Evolutionary conservation across 768 basidiomycete species (phyloP).

Genomic region (Panus rudis): DNA sequence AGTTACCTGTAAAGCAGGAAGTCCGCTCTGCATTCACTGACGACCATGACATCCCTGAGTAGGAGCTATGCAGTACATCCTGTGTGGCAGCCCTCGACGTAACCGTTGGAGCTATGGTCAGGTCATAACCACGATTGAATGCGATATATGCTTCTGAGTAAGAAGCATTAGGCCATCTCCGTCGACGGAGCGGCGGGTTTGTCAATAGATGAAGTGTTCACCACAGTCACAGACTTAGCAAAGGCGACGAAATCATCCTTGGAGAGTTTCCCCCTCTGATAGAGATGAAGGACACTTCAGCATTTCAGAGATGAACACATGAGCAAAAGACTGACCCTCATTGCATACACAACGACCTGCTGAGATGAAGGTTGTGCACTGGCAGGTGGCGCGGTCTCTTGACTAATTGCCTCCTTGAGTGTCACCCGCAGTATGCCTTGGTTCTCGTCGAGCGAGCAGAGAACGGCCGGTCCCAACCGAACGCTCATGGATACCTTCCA

Average conservation of each 20-base stretch:
- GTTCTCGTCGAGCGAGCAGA: constrained; percentile 49
- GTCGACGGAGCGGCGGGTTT: too few relatives aligned
- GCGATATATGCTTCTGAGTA: too few relatives aligned
- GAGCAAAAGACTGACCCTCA: constrained; percentile 40
- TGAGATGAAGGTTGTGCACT: too few relatives aligned
- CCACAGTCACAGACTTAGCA: constrained; percentile 11
- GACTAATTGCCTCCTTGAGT: constrained; percentile 42
- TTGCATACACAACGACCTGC: constrained; percentile 54
- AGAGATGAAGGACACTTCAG: background rate
- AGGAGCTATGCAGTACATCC: too few relatives aligned
- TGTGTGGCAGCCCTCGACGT: too few relatives aligned
- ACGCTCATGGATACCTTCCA: constrained; percentile 68
- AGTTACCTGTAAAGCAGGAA: too few relatives aligned
- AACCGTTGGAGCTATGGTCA: too few relatives aligned
- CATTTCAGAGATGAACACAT: background rate
- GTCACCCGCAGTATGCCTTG: constrained; percentile 51
- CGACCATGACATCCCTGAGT: too few relatives aligned
- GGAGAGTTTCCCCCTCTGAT: constrained; percentile 19
- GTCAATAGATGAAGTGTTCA: background rate
- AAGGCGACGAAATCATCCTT: constrained; percentile 20
- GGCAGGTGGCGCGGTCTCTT: too few relatives aligned
- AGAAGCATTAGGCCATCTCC: too few relatives aligned
- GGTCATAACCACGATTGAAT: too few relatives aligned
- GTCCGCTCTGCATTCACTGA: too few relatives aligned
- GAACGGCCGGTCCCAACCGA: constrained; percentile 44